Percentiles rank a stretch among this genome's conserved stretches.
Conservation (phyloP, 73 alveolate species). For the Uronychia setigera region DNA sequence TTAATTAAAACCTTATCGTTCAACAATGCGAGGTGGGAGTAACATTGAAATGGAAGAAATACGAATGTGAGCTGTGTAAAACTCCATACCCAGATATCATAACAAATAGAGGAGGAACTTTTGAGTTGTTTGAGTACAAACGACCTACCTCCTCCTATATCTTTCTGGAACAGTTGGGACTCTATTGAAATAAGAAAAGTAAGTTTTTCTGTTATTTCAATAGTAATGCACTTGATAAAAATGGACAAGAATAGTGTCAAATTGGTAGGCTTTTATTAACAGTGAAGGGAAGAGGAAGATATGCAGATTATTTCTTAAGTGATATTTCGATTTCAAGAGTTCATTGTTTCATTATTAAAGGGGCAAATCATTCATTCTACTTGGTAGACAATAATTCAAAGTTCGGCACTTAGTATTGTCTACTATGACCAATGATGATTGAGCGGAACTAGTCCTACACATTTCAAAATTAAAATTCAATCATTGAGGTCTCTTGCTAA, state of each 20-base stretch:
- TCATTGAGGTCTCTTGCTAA: background rate
- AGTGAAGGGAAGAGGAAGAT: background rate
- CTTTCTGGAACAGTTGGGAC: background rate
- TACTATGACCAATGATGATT: background rate
- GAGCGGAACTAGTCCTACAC: background rate
- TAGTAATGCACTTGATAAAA: background rate
- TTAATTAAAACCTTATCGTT: slow-evolving; percentile 41
- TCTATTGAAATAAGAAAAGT: background rate
- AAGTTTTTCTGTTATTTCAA: background rate
- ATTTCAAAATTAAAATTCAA: no score
- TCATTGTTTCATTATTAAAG: background rate
- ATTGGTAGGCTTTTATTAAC: background rate
- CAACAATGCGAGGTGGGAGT: slow-evolving; percentile 12
- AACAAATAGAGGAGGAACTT: background rate
- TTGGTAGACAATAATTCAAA: background rate
- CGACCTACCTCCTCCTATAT: background rate
- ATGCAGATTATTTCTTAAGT: background rate
- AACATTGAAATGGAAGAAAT: slow-evolving; percentile 12
- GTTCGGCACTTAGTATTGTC: background rate
- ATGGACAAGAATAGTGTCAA: background rate
- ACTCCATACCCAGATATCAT: slow-evolving; percentile 20
- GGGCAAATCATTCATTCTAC: background rate
- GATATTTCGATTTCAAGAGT: background rate
- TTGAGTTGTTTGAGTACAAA: background rate
- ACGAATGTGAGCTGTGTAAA: slow-evolving; percentile 70